A percentile compares a stretch with the other conserved stretches of the same genome.
Conservation (phyloP, 495 filamentous ascomycete genomes). For the Aspergillus panamensis region DNA sequence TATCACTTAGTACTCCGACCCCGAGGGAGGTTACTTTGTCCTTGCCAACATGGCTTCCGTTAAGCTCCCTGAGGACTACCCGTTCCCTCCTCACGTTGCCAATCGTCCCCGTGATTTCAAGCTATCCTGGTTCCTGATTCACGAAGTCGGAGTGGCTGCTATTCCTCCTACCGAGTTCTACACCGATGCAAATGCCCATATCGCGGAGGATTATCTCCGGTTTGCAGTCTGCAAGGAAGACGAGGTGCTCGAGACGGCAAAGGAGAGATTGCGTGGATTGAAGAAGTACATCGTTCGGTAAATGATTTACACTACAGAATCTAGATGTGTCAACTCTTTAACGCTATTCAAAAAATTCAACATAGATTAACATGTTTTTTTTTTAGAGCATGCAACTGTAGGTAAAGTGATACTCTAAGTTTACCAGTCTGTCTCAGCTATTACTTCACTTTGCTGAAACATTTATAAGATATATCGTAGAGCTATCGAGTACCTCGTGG, state of each 20-base stretch:
- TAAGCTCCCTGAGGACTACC: constrained; percentile 72
- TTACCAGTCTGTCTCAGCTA: too few relatives aligned
- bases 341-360: too few relatives aligned
- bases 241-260: constrained; percentile 80
- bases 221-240: constrained; percentile 98
- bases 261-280: constrained; percentile 80
- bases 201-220: constrained; percentile 87
- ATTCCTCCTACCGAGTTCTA: constrained; percentile 98
- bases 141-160: constrained; percentile 90
- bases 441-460: too few relatives aligned
- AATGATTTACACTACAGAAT: constrained; percentile 3
- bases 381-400: too few relatives aligned
- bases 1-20: constrained; percentile 64
- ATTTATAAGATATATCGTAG: too few relatives aligned
- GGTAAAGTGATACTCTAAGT: too few relatives aligned
- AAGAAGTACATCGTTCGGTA: constrained; percentile 66
- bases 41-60: constrained; percentile 87
- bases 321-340: neutral
- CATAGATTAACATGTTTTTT: too few relatives aligned
- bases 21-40: constrained; percentile 96
- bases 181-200: constrained; percentile 72
- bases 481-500: too few relatives aligned
- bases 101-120: constrained; percentile 87
- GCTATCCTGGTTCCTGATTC: constrained; percentile 92
- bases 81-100: constrained; percentile 84